Percentiles rank a stretch among this genome's conserved stretches.
Conservation (phyloP, 768 basidiomycete species). For the Rubroboletus pulcherrimus region DNA sequence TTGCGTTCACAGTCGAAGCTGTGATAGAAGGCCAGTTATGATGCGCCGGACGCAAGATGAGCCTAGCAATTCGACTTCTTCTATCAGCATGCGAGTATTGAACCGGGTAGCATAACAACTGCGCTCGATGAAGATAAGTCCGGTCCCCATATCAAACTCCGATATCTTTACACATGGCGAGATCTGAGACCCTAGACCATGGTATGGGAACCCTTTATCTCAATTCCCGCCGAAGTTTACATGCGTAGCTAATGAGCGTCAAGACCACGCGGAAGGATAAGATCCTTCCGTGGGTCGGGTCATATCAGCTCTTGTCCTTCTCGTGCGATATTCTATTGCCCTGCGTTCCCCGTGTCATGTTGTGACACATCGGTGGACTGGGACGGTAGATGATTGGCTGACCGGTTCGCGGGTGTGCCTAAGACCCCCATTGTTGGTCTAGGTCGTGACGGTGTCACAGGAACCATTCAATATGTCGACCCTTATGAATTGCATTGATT, state of each 20-base stretch:
- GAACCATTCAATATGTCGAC: not conserved
- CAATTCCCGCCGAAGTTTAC: not conserved
- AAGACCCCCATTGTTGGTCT: not conserved
- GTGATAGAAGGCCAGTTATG: not conserved
- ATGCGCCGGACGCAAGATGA: not conserved
- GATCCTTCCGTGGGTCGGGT: conserved; percentile 16
- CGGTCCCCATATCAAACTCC: not conserved
- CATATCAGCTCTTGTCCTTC: not conserved
- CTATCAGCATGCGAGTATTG: not conserved
- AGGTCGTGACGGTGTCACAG: not conserved
- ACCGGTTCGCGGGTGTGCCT: not conserved
- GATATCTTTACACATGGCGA: not conserved
- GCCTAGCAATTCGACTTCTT: not conserved
- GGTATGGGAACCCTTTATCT: not conserved
- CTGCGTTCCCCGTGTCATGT: not conserved
- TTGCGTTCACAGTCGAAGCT: not conserved
- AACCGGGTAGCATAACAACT: not conserved
- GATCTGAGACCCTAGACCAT: not conserved
- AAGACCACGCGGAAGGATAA: conserved; percentile 6
- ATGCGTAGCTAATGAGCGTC: not conserved
- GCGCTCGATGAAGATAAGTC: not conserved
- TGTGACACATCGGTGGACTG: not conserved
- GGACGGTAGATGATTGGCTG: not conserved
- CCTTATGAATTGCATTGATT: not conserved
- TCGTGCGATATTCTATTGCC: not conserved